phyloP scores from a whole-genome alignment of 306 rosid species.

The Dryas drummondii region DNA sequence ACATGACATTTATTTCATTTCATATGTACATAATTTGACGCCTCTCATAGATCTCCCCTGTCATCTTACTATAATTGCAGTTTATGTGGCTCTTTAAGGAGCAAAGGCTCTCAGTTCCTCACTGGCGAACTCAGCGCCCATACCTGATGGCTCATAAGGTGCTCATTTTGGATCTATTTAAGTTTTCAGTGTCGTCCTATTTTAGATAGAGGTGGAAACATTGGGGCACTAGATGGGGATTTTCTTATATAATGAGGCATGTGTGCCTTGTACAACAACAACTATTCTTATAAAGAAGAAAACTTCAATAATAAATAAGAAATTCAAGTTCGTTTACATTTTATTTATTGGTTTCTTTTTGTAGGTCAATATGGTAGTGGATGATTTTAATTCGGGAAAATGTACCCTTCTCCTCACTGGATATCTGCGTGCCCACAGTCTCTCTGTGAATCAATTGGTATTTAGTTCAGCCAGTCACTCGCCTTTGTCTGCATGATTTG shows the following conservation, averaged over 20 bases:
- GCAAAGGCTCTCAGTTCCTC: constrained; percentile 81
- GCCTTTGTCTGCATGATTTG: constrained; percentile 21
- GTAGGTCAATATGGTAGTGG: constrained; percentile 61
- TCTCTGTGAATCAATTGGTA: constrained; percentile 95
- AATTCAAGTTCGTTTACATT: not conserved
- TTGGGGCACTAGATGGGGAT: not conserved
- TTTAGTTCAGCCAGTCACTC: constrained; percentile 25
- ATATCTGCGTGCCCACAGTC: constrained; percentile 61
- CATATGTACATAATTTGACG: not conserved
- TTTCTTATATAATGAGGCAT: constrained; percentile 5
- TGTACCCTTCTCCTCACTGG: constrained; percentile 80
- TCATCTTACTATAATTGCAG: constrained; percentile 44
- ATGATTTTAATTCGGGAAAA: constrained; percentile 44
- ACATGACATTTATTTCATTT: constrained; percentile 14
- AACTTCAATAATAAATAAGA: not conserved
- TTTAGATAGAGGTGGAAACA: not conserved
- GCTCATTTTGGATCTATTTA: constrained; percentile 23
- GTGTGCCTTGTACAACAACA: not conserved
- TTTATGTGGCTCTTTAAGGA: constrained; percentile 91
- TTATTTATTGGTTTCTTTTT: constrained; percentile 7
- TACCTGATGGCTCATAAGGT: constrained; percentile 84
- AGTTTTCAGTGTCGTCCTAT: not conserved
- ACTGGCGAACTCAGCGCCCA: constrained; percentile 83
- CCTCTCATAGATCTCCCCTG: not conserved
- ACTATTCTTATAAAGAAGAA: not conserved